These are phyloP conservation scores for Brassica rapa DNA, from an alignment of 345 rosid species.

Conservation along the genomic window DNA sequence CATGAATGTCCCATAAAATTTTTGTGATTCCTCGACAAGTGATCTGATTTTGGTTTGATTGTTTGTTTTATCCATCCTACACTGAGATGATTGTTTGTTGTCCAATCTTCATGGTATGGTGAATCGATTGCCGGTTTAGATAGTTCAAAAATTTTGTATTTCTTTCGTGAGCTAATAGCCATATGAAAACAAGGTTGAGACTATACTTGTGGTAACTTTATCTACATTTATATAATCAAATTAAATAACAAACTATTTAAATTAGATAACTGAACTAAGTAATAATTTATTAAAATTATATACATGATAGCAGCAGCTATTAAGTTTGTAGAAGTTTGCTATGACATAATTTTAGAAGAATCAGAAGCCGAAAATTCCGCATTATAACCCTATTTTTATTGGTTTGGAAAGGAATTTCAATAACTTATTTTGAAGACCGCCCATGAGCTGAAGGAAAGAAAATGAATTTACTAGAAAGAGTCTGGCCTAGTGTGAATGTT, in stretches of 20 bases:
- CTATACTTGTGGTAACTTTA: too few species aligned
- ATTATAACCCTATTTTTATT: background rate
- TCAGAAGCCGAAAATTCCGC: background rate
- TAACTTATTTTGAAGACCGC: background rate
- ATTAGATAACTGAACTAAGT: background rate
- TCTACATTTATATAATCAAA: too few species aligned
- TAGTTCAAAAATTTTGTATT: background rate
- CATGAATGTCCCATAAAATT: too few species aligned
- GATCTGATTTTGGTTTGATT: background rate
- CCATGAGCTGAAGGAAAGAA: background rate
- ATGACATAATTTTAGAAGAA: background rate
- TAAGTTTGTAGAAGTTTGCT: background rate
- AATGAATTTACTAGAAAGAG: constrained; percentile 14
- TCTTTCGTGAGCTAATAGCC: background rate
- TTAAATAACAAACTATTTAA: too few species aligned
- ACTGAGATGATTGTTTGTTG: background rate
- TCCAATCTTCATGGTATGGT: background rate
- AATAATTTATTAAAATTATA: background rate
- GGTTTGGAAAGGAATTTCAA: background rate
- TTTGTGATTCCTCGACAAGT: background rate
- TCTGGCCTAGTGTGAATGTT: constrained; percentile 25
- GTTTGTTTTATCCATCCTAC: background rate
- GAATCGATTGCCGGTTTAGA: background rate
- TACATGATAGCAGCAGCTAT: background rate
- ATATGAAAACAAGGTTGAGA: background rate